Evolutionary conservation across 2,329 filamentous ascomycete genomes (phyloP).

Genomic region (Fonsecaea multimorphosa): DNA sequence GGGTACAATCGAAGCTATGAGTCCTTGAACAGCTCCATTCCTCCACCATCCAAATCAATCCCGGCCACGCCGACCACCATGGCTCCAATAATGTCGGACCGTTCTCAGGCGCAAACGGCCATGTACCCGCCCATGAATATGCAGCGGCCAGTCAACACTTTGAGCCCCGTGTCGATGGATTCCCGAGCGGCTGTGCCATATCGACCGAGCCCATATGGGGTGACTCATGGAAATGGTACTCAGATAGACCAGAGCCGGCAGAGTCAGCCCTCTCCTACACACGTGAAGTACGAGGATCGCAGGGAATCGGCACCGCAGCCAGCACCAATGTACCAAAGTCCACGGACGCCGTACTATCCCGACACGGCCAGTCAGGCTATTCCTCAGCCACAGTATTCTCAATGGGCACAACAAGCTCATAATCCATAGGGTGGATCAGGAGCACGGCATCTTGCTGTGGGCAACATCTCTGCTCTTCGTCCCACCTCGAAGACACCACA

Average conservation of each 20-base stretch:
- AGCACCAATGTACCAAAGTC: slow-evolving; percentile 33
- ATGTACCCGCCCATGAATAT: slow-evolving; percentile 41
- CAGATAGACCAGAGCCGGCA: slow-evolving; percentile 36
- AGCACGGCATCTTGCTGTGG: not conserved
- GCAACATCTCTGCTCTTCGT: not conserved
- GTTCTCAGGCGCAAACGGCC: slow-evolving; percentile 27
- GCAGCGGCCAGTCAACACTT: slow-evolving; percentile 36
- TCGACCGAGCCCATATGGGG: slow-evolving; percentile 33
- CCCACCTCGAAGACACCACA: not conserved
- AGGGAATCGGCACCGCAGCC: slow-evolving; percentile 30
- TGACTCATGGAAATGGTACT: slow-evolving; percentile 23
- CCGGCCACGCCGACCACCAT: slow-evolving; percentile 37
- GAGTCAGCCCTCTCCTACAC: slow-evolving; percentile 34
- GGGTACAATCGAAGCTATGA: slow-evolving; percentile 37
- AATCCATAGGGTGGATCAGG: slow-evolving; percentile 7
- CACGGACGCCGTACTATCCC: slow-evolving; percentile 30
- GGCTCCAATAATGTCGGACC: slow-evolving; percentile 36
- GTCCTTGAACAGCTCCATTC: slow-evolving; percentile 29
- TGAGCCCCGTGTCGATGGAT: slow-evolving; percentile 40
- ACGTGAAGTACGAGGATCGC: slow-evolving; percentile 38
- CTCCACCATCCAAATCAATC: slow-evolving; percentile 35
- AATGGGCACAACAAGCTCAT: slow-evolving; percentile 28
- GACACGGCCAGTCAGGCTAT: slow-evolving; percentile 28
- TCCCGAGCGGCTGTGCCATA: slow-evolving; percentile 34
- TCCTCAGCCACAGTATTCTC: slow-evolving; percentile 30